Percentiles rank a stretch among this genome's conserved stretches.
phyloP scores from a whole-genome alignment of 1,139 yeast species.

The Taphrina populina region DNA sequence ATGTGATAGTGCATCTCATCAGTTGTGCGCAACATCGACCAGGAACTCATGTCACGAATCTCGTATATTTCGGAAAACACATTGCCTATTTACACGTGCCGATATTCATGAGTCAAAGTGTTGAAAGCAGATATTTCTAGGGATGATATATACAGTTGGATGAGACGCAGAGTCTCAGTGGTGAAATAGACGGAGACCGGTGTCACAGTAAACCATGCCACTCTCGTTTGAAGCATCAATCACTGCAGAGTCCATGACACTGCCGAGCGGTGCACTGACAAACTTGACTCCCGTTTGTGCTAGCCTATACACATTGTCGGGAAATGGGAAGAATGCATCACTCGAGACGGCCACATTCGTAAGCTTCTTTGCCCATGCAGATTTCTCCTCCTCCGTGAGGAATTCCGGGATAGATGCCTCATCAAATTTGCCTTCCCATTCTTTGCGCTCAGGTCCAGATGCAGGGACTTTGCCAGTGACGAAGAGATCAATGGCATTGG shows the following conservation, averaged over 20 bases:
- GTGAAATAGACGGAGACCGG: conserved; percentile 96
- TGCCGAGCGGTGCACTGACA: conserved; percentile 95
- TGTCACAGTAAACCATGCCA: conserved; percentile 85
- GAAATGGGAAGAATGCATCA: conserved; percentile 99
- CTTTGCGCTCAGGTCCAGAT: conserved; percentile 86
- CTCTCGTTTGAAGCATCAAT: conserved; percentile 90
- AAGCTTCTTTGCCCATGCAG: conserved; percentile 78
- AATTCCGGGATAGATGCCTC: conserved; percentile 66
- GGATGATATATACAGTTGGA: too few relatives aligned
- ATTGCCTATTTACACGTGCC: too few relatives aligned
- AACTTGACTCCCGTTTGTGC: conserved; percentile 92
- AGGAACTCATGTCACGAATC: too few relatives aligned
- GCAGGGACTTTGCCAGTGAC: conserved; percentile 91
- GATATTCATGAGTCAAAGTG: too few relatives aligned
- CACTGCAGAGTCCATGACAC: conserved; percentile 96
- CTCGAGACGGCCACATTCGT: conserved; percentile 86
- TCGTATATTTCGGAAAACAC: too few relatives aligned
- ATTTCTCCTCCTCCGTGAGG: conserved; percentile 75
- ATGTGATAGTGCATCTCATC: too few relatives aligned
- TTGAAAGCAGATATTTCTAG: too few relatives aligned
- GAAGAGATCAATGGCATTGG: conserved; percentile 91
- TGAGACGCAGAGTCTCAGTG: too few relatives aligned
- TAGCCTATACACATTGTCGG: conserved; percentile 97
- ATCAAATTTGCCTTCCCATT: conserved; percentile 85
- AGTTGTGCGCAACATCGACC: too few relatives aligned